Percentiles rank a stretch among this genome's conserved stretches.
These are phyloP conservation scores for Beauveria sp. DNA, from an alignment of 2,329 filamentous ascomycete species.

Conservation along the genomic window DNA sequence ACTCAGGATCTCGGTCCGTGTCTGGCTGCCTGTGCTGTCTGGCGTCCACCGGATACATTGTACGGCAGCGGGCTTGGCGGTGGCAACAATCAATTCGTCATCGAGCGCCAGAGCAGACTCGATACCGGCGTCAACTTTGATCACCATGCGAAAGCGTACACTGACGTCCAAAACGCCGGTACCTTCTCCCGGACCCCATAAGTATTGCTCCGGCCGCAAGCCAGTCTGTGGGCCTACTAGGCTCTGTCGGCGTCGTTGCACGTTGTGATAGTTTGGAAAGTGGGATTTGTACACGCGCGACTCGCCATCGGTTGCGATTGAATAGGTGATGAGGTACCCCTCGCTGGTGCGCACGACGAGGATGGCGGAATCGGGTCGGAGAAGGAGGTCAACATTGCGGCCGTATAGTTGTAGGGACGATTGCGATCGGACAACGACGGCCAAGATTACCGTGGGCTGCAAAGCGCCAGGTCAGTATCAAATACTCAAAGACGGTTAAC, in stretches of 20 bases:
- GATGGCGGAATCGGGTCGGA: conserved; percentile 87
- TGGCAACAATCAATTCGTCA: conserved; percentile 87
- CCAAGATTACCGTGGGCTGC: conserved; percentile 81
- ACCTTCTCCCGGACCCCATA: conserved; percentile 74
- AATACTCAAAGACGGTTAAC: not conserved
- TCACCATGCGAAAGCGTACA: conserved; percentile 92
- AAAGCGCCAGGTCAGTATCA: conserved; percentile 17
- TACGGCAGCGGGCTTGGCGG: conserved; percentile 82
- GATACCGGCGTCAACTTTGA: conserved; percentile 95
- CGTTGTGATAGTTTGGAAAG: conserved; percentile 61
- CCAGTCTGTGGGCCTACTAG: conserved; percentile 50
- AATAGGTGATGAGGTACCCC: conserved; percentile 91
- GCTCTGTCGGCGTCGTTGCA: conserved; percentile 54
- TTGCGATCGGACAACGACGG: conserved; percentile 73
- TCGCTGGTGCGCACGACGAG: conserved; percentile 80
- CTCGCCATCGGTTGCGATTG: conserved; percentile 74
- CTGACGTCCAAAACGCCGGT: conserved; percentile 77
- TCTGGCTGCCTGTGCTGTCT: conserved; percentile 73
- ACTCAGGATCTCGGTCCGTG: conserved; percentile 80
- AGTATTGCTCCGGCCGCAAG: conserved; percentile 50
- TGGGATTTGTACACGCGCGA: conserved; percentile 79
- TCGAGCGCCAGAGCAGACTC: conserved; percentile 80
- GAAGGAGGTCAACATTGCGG: conserved; percentile 71
- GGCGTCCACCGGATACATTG: conserved; percentile 95
- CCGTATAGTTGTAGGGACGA: conserved; percentile 78